phyloP scores from a whole-genome alignment of 2,329 filamentous ascomycete species.

The Alternaria burnsii region DNA sequence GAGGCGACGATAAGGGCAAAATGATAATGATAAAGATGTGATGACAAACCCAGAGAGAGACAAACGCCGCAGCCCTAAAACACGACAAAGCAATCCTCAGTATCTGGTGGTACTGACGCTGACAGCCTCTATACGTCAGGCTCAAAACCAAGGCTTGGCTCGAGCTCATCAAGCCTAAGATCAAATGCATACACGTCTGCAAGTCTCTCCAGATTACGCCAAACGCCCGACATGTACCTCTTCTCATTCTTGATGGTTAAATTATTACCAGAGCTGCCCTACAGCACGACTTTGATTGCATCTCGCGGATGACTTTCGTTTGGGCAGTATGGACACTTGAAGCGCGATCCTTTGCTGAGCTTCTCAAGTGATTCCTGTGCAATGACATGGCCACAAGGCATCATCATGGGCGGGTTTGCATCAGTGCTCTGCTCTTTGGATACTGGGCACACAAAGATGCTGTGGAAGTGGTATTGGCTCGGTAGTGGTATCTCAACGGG shows the following conservation, averaged over 20 bases:
- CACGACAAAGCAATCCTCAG: not conserved
- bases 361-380: conserved; percentile 82
- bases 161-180: not conserved
- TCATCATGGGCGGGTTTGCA: conserved; percentile 93
- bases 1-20: too few species aligned
- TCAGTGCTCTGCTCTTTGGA: conserved; percentile 96
- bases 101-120: not conserved
- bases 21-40: not conserved
- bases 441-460: conserved; percentile 97
- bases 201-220: not conserved
- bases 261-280: conserved; percentile 10
- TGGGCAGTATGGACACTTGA: conserved; percentile 98
- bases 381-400: conserved; percentile 94
- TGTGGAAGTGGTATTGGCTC: conserved; percentile 78
- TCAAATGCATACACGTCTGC: not conserved
- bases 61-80: not conserved
- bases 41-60: not conserved
- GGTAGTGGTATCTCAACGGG: conserved; percentile 77
- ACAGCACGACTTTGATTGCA: conserved; percentile 58
- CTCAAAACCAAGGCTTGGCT: not conserved
- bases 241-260: not conserved
- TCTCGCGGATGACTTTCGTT: conserved; percentile 80
- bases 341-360: conserved; percentile 78
- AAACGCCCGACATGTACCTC: not conserved
- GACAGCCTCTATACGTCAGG: not conserved